Base-by-base conservation (phyloP, 768 basidiomycete genomes). In the Clavulina sp. region DNA sequence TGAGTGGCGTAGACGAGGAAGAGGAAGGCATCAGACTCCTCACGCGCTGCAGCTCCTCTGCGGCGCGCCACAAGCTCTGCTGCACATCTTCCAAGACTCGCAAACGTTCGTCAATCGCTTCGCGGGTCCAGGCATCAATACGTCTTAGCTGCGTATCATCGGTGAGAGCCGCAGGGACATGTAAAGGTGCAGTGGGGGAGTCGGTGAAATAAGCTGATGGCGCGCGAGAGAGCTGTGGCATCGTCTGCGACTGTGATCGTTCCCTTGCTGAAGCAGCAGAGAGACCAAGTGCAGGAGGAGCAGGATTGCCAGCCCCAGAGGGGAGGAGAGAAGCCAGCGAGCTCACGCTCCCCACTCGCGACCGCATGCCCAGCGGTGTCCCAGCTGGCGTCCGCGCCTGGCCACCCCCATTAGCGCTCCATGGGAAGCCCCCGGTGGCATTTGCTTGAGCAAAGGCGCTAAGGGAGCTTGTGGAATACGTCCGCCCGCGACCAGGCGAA, bases 81-180 rank as follows among this genome's bases (percentile, higher is more conserved):
- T 87, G 84, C 34, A 92, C 81, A 18, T 77, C 74, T 64, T 88
- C 80, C 33, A 96, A 66, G 34, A 87, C 73, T 40, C 77, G 71
- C 55, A 96, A 64, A 51, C 87, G 75, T 59, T 89, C 86, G 57
- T 91, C 85, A 47, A 95, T 82, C 4, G 82, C 81, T 57, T 84
- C 82, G 50, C 84, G 70, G 26, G 84, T 86, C 34, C 80, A 61
- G 26, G 59, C 66, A 56, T 88, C 84, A 64, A 88, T 66, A 19
- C 70, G 64, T 18, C 71, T 67, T 9, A 89, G 68, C 58, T 87
- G 82, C 36, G 43, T 24, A 36, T 74, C 74, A 16, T 77, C 75
- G 4, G 72, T 76, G 52, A 77, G 59, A 31, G 66, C 67, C 6
- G 70, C 62, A 21, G 77, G 76, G 29, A 75, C 62, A 19, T 54